These are phyloP conservation scores for Naganishia vishniacii DNA, from an alignment of 768 basidiomycete genomes.

Conservation along the genomic window DNA sequence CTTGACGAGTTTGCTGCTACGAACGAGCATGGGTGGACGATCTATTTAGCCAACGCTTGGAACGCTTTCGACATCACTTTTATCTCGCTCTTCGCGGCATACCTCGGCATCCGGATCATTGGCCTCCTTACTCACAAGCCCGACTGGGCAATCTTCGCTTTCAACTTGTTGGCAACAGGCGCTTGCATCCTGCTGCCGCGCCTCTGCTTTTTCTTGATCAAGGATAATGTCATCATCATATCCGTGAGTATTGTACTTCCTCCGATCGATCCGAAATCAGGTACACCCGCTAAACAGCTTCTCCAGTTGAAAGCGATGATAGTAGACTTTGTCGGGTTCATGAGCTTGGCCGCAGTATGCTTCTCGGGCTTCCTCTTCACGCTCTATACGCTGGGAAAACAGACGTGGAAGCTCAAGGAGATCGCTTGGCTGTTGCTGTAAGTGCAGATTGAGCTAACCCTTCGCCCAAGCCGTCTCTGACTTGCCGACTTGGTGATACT, in stretches of 20 bases:
- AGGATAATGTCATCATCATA: constrained; percentile 46
- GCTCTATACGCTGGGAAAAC: constrained; percentile 45
- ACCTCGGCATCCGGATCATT: constrained; percentile 40
- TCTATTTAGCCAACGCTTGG: constrained; percentile 62
- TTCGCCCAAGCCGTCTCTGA: background rate
- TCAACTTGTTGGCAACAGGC: constrained; percentile 46
- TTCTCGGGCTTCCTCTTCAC: constrained; percentile 46
- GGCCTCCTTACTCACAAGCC: constrained; percentile 45
- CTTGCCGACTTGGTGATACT: no score
- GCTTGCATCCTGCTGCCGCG: constrained; percentile 48
- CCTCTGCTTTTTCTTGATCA: constrained; percentile 46
- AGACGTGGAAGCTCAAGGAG: constrained; percentile 46
- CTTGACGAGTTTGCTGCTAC: constrained; percentile 82
- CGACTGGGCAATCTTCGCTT: constrained; percentile 41
- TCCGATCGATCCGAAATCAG: no score
- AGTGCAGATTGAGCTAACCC: constrained; percentile 25
- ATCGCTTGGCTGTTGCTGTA: constrained; percentile 48
- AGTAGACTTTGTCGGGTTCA: constrained; percentile 43
- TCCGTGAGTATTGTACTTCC: constrained; percentile 41
- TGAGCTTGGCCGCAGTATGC: constrained; percentile 36
- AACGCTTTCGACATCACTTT: constrained; percentile 68
- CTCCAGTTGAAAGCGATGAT: constrained; percentile 48
- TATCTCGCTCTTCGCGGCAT: constrained; percentile 51
- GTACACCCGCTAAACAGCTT: no score
- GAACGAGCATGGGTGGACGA: constrained; percentile 76